These are phyloP conservation scores for Dalbergia cochinchinensis DNA, from an alignment of 306 rosid species.

Conservation along the genomic window DNA sequence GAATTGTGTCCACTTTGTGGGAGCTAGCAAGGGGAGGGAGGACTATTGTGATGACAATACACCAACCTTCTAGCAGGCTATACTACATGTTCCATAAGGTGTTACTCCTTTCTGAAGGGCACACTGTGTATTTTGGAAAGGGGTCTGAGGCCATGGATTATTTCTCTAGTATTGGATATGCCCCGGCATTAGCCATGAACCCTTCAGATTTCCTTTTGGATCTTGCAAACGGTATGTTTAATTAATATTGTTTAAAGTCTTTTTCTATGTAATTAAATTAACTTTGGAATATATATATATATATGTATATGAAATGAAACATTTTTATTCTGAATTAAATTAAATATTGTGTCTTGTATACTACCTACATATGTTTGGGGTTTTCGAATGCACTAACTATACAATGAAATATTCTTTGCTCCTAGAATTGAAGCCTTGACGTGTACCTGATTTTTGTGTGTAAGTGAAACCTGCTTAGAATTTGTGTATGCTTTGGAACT, in stretches of 20 bases:
- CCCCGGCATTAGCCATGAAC: constrained; percentile 73
- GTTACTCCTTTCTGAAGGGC: constrained; percentile 70
- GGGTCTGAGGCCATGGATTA: constrained; percentile 69
- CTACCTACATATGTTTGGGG: not conserved
- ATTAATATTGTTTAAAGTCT: not conserved
- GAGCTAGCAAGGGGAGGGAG: constrained; percentile 71
- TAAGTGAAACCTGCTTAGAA: not conserved
- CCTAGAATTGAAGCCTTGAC: not conserved
- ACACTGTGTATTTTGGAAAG: constrained; percentile 68
- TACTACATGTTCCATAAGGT: constrained; percentile 80
- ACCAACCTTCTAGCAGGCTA: constrained; percentile 81
- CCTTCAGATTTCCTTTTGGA: constrained; percentile 84
- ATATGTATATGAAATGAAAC: not conserved
- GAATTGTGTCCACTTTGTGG: constrained; percentile 68
- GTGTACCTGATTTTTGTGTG: not conserved
- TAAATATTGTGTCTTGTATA: not conserved
- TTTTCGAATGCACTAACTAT: not conserved
- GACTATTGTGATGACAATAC: constrained; percentile 79
- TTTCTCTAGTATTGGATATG: constrained; percentile 64
- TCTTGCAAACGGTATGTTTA: constrained; percentile 75
- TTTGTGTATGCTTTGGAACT: not conserved
- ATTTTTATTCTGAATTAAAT: not conserved
- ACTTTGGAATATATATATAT: not conserved
- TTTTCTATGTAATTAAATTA: too few species aligned
- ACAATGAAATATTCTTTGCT: not conserved